Base-by-base conservation (phyloP, 169 alveolate species). In the Haemoproteus tartakovskyi region DNA sequence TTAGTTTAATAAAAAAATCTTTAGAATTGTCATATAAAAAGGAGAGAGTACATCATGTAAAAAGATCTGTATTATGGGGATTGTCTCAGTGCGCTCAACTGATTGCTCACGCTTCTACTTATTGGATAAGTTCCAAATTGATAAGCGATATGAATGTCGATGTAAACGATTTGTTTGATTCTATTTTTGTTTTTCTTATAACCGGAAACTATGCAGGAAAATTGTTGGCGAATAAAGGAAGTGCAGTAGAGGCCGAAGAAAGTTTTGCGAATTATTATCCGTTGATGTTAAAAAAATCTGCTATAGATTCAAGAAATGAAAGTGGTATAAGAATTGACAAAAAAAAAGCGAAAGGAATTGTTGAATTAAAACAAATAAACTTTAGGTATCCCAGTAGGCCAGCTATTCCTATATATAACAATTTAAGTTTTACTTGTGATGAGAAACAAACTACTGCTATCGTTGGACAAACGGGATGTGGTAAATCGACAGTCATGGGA, bases 401-500 rank as follows among this genome's bases (percentile, higher is more conserved):
- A 4, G 57, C 54, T 30, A 78, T 70, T 33, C 84, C 84, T 14
- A 43, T 70, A 18, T 70, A 70, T 60, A 70, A 70, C 27, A 54
- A 70, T 21, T 70, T 70, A 36, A 38, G 62, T 4, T 85, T 88
- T 78, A 43, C 48, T 30, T 57, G 88, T 21, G 78, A 79, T 2
- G 60, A 60, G 43, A 85, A 85, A 33, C 43, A 63, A 60, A 87
- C 87, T 8, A 90, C 95, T 2, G 98, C 98, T 24, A 87, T 96
- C 50, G 97, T 94, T 27, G 99, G 99, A 0, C 86, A 91, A 11
- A 92, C 97, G 9, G 99, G 99, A 4, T 63, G 95, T 52, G 99
- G 99, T 8, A 96, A 96, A 85, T 88, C 95, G 37, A 95, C 99
- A 0, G 87, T 95, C 41, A 89, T 93, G 85, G 80, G 92, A 19